phyloP scores from a whole-genome alignment of 1,284 basidiomycete species.

The Trichosporon inkin region DNA sequence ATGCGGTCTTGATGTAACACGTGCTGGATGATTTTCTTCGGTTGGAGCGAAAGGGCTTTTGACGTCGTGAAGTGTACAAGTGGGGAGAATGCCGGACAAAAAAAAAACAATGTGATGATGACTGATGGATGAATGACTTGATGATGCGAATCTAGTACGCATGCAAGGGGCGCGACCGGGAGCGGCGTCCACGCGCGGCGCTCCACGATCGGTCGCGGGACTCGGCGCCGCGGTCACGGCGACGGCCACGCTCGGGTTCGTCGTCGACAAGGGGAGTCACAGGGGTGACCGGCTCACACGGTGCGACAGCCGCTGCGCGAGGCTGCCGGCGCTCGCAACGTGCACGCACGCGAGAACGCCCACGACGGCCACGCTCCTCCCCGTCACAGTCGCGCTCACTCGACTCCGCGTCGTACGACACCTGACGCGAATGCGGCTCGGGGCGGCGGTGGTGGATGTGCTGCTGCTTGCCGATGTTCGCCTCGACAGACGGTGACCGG shows the following conservation, averaged over 20 bases:
- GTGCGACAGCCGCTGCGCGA: neutral
- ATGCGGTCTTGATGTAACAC: no score
- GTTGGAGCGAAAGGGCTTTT: no score
- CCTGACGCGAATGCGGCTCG: neutral
- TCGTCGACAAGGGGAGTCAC: slow-evolving; percentile 2
- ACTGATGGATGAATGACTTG: neutral
- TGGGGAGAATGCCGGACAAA: no score
- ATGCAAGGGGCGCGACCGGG: slow-evolving; percentile 15
- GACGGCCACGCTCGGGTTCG: slow-evolving; percentile 19
- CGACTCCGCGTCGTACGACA: slow-evolving; percentile 29
- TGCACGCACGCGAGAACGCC: slow-evolving; percentile 13
- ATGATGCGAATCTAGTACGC: slow-evolving; percentile 1
- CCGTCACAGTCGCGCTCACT: slow-evolving; percentile 14
- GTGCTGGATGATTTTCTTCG: no score
- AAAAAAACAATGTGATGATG: neutral
- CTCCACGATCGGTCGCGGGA: slow-evolving; percentile 23
- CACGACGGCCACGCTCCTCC: slow-evolving; percentile 8
- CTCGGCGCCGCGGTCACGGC: slow-evolving; percentile 19
- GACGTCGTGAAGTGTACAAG: no score
- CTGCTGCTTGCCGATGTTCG: neutral
- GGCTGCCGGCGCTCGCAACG: neutral
- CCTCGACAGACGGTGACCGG: slow-evolving; percentile 15
- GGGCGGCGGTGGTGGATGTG: neutral
- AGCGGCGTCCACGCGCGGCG: slow-evolving; percentile 15
- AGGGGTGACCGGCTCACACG: neutral